phyloP scores from a whole-genome alignment of 805 yeast species.

The Myxozyma nipponensis region DNA sequence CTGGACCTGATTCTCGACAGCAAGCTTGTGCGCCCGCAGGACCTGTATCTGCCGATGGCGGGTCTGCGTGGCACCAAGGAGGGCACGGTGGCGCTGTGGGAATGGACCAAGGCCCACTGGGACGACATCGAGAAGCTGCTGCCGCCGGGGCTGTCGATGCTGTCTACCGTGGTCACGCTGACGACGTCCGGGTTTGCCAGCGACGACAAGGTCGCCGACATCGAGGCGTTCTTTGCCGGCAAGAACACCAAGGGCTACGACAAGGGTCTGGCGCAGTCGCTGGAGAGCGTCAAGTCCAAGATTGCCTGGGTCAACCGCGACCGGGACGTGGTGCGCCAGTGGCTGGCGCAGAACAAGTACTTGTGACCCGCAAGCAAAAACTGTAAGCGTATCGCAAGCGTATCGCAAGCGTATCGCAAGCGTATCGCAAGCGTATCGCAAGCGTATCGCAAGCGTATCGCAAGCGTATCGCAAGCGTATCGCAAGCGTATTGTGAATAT shows the following conservation, averaged over 20 bases:
- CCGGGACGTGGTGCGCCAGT: conserved; percentile 28
- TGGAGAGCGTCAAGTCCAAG: conserved; percentile 52
- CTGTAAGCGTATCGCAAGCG: too few species aligned
- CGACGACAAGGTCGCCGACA: conserved; percentile 41
- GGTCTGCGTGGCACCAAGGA: conserved; percentile 60
- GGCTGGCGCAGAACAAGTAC: conserved; percentile 31
- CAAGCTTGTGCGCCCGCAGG: conserved; percentile 58
- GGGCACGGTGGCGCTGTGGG: conserved; percentile 70
- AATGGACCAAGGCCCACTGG: conserved; percentile 71
- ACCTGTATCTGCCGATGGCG: conserved; percentile 69
- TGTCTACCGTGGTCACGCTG: conserved; percentile 66
- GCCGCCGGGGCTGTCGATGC: conserved; percentile 79
- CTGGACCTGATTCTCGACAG: conserved; percentile 56
- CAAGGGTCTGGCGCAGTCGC: conserved; percentile 52
- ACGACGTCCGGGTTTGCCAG: conserved; percentile 61
- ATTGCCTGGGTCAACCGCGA: conserved; percentile 49
- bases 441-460: too few species aligned
- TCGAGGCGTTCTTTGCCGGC: conserved; percentile 45
- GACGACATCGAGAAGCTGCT: conserved; percentile 58
- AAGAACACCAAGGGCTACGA: conserved; percentile 56
- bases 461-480: too few species aligned
- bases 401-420: too few species aligned
- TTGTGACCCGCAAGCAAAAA: conserved; percentile 12
- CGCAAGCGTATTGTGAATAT: too few species aligned
- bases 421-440: too few species aligned